Base-by-base conservation (phyloP, 768 basidiomycete species). In the Tricholoma sp. region DNA sequence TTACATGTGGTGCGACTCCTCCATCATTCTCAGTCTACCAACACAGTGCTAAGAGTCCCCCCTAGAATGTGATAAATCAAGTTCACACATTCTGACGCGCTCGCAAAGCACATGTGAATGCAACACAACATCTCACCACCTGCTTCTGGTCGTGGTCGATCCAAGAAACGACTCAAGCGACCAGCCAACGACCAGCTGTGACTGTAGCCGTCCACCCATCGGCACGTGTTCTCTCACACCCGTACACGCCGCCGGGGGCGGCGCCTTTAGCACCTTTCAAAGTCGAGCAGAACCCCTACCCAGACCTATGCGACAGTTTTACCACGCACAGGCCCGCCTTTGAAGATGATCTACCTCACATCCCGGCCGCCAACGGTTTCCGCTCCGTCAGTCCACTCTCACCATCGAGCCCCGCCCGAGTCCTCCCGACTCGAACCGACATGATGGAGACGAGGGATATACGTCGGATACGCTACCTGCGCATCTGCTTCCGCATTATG, bases 71-170 rank as follows among this genome's bases (percentile, higher is more conserved):
- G 91, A 92, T 76, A 94, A 93, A 65, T 88, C 91, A 0, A n/a
- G n/a, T 98, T 98, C 71, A 94, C 94, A 8, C 92, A 95, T 43
- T 93, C 93, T 1, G 94, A 97, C 72, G 93, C 94, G 8, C 83
- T 96, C 18, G 86, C 86, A 19, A 96, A 96, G 67, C 94, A 97
- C 70, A 88, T 94, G 83, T 86, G 92, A 22, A 83, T 90, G 31
- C 90, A 94, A 65, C 90, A 94, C 72, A 86, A 88, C 63, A 84
- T 89, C 66, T 79, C 79, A 1, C 85, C 88, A 0, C 88, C 90
- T 0, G 77, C 83, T 1, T 87, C 91, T 0, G 84, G 85, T 5
- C 81, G 88, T 37, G 89, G 86, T 45, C 86, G 86, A 16, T 71
- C 73, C 21, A 80, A 85, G 51, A 88, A 88, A 66, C 85, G 89